Base-by-base conservation (phyloP, 23 red algal species). In the Cyanidioschyzon merolae region DNA sequence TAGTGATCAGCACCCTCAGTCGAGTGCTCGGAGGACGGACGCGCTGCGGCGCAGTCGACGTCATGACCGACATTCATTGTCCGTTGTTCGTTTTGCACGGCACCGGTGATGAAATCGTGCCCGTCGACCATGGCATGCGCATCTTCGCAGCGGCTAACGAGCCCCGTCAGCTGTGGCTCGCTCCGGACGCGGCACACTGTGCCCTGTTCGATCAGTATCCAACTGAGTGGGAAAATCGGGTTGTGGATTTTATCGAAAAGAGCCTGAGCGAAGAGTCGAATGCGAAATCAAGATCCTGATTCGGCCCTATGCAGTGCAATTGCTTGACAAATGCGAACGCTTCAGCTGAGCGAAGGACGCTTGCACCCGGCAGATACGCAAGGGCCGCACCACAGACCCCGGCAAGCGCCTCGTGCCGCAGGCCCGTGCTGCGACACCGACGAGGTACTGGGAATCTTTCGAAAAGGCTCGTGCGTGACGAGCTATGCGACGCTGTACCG, bases 161-260 rank as follows among this genome's bases (percentile, higher is more conserved):
- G 7, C 71, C 76, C 40, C 41, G 68, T 40, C 12, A 26, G 82
- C 87, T 82, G 67, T 84, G 50, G 78, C 68, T 37, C 39, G 88
- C 57, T 51, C 59, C 78, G 34, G 92, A 96, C 37, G 92, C 92
- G 7, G 88, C 79, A 1, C 92, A 96, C 74, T 96, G 92, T 37
- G 92, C 82, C 2, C 75, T 96, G 58, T 96, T 74, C 51, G 92
- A 95, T 74, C 84, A 89, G 82, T 77, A 89, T 21, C 91, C 85
- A 0, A 77, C 71, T 1, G 29, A 76, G 77, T 95, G 87, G 83
- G 80, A 58, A 18, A 63, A 38, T n/a, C 40, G 35, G 18, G 85
- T 89, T 15, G 32, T 95, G 31, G 75, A 77, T 68, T 95, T 95
- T 67, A 67, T 95, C 63, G 63, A 71, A 35, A 7, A 35, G 2